Evolutionary conservation across 306 rosid species (phyloP).

Genomic region (Pyrus communis): DNA sequence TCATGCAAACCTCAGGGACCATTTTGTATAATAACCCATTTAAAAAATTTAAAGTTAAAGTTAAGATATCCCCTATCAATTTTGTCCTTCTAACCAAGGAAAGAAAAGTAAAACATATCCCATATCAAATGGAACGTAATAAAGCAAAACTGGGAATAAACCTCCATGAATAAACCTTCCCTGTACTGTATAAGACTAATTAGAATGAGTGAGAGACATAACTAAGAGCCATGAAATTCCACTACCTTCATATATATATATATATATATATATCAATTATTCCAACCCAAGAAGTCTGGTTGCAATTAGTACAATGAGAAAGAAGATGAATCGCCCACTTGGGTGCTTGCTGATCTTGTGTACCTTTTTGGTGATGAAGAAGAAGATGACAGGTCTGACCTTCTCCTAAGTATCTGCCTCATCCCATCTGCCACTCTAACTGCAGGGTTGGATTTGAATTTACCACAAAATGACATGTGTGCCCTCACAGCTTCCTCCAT

Average conservation of each 20-base stretch:
- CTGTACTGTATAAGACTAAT: constrained; percentile 40
- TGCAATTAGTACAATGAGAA: constrained; percentile 36
- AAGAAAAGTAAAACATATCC: constrained; percentile 7
- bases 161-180: constrained; percentile 19
- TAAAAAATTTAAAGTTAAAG: background rate
- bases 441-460: constrained; percentile 84
- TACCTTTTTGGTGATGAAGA: constrained; percentile 52
- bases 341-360: constrained; percentile 52
- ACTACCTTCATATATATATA: background rate
- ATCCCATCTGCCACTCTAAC: constrained; percentile 90
- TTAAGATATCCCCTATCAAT: background rate
- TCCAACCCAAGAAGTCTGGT: constrained; percentile 22
- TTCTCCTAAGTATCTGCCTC: constrained; percentile 91
- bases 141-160: constrained; percentile 7
- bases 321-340: constrained; percentile 66
- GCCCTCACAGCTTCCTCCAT: constrained; percentile 93
- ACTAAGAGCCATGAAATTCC: constrained; percentile 6
- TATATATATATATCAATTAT: constrained; percentile 1
- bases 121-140: constrained; percentile 1
- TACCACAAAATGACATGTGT: constrained; percentile 94
- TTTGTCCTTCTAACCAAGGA: constrained; percentile 10
- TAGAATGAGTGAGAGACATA: background rate
- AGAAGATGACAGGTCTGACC: constrained; percentile 49
- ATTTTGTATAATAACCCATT: no score
- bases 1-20: no score